Base-by-base conservation (phyloP, 2,329 filamentous ascomycete species). In the Phaeoacremonium minimum region DNA sequence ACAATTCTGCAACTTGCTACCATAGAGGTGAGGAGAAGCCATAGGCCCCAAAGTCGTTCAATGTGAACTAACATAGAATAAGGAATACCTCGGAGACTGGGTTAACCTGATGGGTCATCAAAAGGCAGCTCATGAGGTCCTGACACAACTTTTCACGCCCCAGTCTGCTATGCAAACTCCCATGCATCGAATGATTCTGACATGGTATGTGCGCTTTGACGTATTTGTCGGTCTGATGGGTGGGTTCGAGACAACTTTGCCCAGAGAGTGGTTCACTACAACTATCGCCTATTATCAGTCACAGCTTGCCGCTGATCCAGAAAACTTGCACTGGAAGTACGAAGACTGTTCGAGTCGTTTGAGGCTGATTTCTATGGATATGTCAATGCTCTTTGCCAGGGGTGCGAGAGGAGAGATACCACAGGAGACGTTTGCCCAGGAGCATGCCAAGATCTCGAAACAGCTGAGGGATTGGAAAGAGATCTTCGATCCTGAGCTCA, bases 11-110 rank as follows among this genome's bases (percentile, higher is more conserved):
- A 97, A 52, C 75, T 97, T 33, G 89, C 90, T 37, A 94, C 87
- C 4, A 93, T 96, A 38, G 93, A 98, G 77, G 89, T 94, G 37
- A 45, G 56, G 34, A 8, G 18, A 20, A 4, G 14, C 7, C 11
- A 13, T 19, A 11, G 8, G 5, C 28, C n/a, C 16, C 11, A 12
- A 70, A 53, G 67, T 45, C 14, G 18, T 7, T 20, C 8, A 4
- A 14, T 31, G 13, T 18, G 19, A 14, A 31, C 45, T 52, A 28
- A 45, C 30, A 14, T 37, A 33, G 30, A 17, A 35, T 30, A 51
- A 95, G 88, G 93, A 97, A 63, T 94, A 89, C 51, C 73, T 97
- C 31, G 93, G 93, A 11, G 93, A 98, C 56, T 97, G 89, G 89
- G 80, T 94, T 36, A 96, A 94, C 51, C 70, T 97, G 13, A 83